phyloP scores from a whole-genome alignment of 768 basidiomycete species.

The Leccinum imitatum region DNA sequence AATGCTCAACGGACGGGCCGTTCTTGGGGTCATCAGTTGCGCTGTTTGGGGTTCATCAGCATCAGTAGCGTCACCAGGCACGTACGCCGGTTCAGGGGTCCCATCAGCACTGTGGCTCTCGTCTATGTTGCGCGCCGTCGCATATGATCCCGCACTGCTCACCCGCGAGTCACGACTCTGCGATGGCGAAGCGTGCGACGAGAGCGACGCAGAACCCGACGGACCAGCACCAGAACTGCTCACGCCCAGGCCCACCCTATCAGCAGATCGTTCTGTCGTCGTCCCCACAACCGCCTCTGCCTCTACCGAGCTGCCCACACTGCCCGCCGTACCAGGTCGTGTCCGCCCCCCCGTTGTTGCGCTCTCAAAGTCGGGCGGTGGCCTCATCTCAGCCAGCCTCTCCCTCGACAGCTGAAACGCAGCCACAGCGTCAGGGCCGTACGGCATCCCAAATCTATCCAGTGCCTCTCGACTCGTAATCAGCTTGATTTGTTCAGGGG shows the following conservation, averaged over 20 bases:
- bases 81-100: neutral
- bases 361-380: constrained; percentile 54
- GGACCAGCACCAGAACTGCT: neutral
- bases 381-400: constrained; percentile 35
- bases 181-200: neutral
- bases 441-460: constrained; percentile 71
- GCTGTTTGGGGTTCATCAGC: constrained; percentile 15
- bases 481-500: constrained; percentile 58
- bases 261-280: neutral
- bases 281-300: neutral
- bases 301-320: neutral
- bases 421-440: constrained; percentile 65
- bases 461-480: constrained; percentile 68
- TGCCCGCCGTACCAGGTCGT: neutral
- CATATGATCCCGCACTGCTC: constrained; percentile 17
- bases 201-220: neutral
- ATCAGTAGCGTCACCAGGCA: constrained; percentile 6
- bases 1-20: constrained; percentile 17
- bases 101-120: neutral
- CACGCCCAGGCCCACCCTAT: neutral
- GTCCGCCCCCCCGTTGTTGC: constrained; percentile 1
- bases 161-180: constrained; percentile 11
- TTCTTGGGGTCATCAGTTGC: constrained; percentile 14
- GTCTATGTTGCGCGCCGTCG: constrained; percentile 8
- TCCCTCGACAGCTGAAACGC: constrained; percentile 53